Evolutionary conservation across 345 rosid genomes (phyloP), one percentile per base, ranked within the genome.

Genomic region (Murraya paniculata): DNA sequence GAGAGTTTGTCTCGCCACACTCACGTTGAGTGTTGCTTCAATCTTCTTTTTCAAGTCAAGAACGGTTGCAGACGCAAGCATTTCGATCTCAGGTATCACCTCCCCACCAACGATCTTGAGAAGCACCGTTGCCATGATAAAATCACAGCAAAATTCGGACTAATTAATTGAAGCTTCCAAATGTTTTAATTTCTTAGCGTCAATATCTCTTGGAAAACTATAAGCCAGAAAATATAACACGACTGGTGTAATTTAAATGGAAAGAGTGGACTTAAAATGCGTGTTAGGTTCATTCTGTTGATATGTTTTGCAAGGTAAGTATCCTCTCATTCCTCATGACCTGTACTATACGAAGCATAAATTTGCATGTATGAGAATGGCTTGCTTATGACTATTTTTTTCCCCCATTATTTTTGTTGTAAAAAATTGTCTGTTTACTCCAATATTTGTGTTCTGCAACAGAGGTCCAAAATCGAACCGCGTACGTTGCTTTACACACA

Each of bases 51-150:
- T 60, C 68, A 74, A 18, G 4, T 74, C 68, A 28, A 59, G 68
- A 60, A 74, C 41, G 35, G 68, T 59, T 24, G 22, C 68, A 0
- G 58, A 36, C 3, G 1, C 35, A 2, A n/a, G 77, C 68, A 74
- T 74, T 36, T 59, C 68, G 16, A 74, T 38, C 30, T 74, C 77
- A 1, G 68, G 77, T 7, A 5, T 61, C 22, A 74, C 53, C 58
- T 38, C 56, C 1, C 68, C 77, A 16, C 77, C 77, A 2, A 2
- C 27, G 1, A 74, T 74, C 13, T 3, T 60, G n/a, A 74, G 61
- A 7, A 36, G 33, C 25, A 60, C 58, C 1, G n/a, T 58, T 2
- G 50, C 76, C 76, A 73, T 73, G 66, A 64, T n/a, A 31, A 50
- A 50, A 18, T 50, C 56, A 50, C 56, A 50, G 21, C 56, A 50